Evolutionary conservation across 176 grass and related monocot species (phyloP), one percentile per base, ranked within the genome.

Genomic region (Puya raimondii): DNA sequence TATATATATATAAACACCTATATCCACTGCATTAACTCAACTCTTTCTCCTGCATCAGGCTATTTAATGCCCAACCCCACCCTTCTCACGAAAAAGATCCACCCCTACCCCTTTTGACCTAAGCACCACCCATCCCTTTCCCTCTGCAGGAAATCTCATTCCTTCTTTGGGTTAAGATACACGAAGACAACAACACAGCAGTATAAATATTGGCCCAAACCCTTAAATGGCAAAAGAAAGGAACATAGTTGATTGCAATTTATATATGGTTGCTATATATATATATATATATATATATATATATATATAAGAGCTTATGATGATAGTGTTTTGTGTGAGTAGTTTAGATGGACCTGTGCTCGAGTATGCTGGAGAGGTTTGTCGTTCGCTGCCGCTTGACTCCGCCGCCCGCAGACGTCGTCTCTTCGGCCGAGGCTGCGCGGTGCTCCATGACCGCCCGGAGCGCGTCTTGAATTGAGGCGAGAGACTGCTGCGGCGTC

Each of bases 321-420:
- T 26, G 25, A 26, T 26, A 26, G 25, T 26, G 25, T 26, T 26
- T 26, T 26, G 25, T 26, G 25, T 26, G n/a, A n/a, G n/a, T 26
- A 26, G 25, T 2, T 26, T 80, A 99, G 76, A 93, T 89, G 57
- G 90, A 91, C 80, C 90, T 86, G 85, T 99, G 91, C 50, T 99
- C 90, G 23, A 99, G 85, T 69, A 86, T 80, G 11, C 76, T 81
- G 50, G 89, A 85, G 14, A 92, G 76, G 79, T 77, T 88, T 1
- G 90, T 76, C 11, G 87, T 99, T 49, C 95, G 95, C 68, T 99
- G 95, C 80, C 95, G 83, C 87, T 99, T 99, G 71, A 87, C 88
- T 22, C 85, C 85, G 54, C 74, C 87, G 48, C 48, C 18, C 9
- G 63, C 48, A 1, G 75, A 25, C 11, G 73, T 61, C 0, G 78